These are phyloP conservation scores for Friedmanniomyces simplex DNA, from an alignment of 495 filamentous ascomycete genomes.

Conservation along the genomic window DNA sequence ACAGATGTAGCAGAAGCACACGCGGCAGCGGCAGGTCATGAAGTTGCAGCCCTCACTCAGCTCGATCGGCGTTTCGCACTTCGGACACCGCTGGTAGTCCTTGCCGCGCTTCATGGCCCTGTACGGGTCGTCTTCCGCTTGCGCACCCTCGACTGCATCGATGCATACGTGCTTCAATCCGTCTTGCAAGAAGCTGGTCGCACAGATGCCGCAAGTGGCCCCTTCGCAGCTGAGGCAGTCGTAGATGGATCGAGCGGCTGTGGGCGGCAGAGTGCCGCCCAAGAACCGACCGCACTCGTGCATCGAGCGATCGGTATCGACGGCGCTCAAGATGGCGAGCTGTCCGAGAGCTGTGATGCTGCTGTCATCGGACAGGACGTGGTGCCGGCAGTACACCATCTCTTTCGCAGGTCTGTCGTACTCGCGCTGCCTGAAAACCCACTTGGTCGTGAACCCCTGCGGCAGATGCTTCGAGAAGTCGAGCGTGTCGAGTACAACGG, in stretches of 20 bases:
- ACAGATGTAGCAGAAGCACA: background rate
- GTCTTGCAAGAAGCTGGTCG: background rate
- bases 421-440: background rate
- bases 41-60: background rate
- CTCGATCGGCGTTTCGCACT: background rate
- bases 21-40: background rate
- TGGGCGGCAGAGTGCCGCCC: background rate
- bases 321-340: background rate
- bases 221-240: background rate
- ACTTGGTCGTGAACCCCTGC: background rate
- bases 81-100: background rate
- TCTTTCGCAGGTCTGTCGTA: background rate
- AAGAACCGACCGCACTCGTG: conserved; percentile 1
- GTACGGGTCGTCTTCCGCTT: background rate
- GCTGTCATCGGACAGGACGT: background rate
- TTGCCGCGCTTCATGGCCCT: background rate
- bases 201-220: background rate
- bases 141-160: background rate
- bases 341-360: background rate
- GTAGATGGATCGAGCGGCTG: background rate
- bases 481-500: background rate
- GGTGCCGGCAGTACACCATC: background rate
- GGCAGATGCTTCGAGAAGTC: background rate
- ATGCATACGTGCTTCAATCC: background rate
- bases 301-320: background rate